A percentile compares a stretch with the other conserved stretches of the same genome.
phyloP scores from a whole-genome alignment of 129 eudicot species.

The Smallanthus sonchifolius region DNA sequence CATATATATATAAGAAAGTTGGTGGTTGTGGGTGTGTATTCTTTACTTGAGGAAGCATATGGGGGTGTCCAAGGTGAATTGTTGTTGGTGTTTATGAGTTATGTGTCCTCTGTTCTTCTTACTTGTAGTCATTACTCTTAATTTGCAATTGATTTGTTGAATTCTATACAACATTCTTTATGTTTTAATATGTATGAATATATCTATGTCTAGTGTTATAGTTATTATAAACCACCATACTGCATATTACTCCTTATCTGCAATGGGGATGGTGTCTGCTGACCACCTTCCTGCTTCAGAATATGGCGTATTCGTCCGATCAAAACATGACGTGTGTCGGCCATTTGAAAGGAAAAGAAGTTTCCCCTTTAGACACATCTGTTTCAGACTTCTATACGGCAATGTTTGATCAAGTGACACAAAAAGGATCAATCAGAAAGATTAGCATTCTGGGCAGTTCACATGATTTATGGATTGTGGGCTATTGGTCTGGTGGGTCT shows the following conservation, averaged over 20 bases:
- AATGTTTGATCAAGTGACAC: no score
- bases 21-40: constrained; percentile 18
- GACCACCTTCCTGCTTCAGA: background rate
- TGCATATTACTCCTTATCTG: background rate
- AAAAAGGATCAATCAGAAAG: no score
- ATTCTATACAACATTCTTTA: constrained; percentile 12
- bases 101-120: constrained; percentile 17
- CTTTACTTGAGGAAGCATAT: constrained; percentile 29
- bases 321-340: background rate
- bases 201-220: background rate
- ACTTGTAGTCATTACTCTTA: constrained; percentile 12
- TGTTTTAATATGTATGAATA: background rate
- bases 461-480: no score
- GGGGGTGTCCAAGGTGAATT: constrained; percentile 9
- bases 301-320: background rate
- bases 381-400: no score
- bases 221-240: background rate
- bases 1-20: background rate
- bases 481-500: no score
- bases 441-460: no score
- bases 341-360: background rate
- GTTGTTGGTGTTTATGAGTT: constrained; percentile 12
- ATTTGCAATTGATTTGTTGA: constrained; percentile 8
- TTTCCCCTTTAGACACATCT: no score
- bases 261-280: background rate